Conservation (phyloP, 2,329 filamentous ascomycete genomes). For the Aspergillus luchuensis region DNA sequence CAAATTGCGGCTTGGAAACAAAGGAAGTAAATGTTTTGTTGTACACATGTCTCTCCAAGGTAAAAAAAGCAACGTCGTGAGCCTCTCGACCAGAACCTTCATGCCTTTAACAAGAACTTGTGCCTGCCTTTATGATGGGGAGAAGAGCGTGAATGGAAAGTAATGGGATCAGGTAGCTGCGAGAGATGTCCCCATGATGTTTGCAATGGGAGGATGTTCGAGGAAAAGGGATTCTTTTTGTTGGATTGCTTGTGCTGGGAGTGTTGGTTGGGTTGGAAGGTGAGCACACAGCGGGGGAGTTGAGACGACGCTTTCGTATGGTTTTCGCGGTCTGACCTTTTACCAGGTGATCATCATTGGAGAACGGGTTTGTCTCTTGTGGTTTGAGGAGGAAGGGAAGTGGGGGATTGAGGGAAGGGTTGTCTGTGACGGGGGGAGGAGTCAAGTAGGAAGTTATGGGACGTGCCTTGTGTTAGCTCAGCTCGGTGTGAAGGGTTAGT, state of each 20-base stretch:
- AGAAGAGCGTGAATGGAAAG: neutral
- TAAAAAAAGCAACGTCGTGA: slow-evolving; percentile 22
- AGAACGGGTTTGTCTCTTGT: slow-evolving; percentile 25
- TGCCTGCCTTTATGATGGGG: slow-evolving; percentile 21
- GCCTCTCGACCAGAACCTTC: slow-evolving; percentile 28
- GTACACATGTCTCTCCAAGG: slow-evolving; percentile 34
- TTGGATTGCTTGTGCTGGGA: neutral
- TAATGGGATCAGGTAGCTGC: neutral
- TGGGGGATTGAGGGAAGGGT: neutral
- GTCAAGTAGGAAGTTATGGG: neutral
- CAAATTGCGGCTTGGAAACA: slow-evolving; percentile 34
- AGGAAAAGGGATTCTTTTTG: slow-evolving; percentile 14
- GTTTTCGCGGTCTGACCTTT: slow-evolving; percentile 46
- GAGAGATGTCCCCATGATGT: slow-evolving; percentile 2
- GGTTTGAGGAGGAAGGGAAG: neutral
- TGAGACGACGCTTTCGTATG: neutral
- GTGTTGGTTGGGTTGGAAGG: too few relatives aligned
- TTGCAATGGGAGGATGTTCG: neutral
- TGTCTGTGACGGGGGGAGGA: too few relatives aligned
- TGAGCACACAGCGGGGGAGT: slow-evolving; percentile 6
- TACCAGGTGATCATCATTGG: slow-evolving; percentile 50
- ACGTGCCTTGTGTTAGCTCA: slow-evolving; percentile 13
- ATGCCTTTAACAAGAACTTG: slow-evolving; percentile 29
- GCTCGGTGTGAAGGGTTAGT: neutral
- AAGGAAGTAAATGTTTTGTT: slow-evolving; percentile 8